These are phyloP conservation scores for Linum usitatissimum DNA, from an alignment of 345 rosid species.

Conservation along the genomic window DNA sequence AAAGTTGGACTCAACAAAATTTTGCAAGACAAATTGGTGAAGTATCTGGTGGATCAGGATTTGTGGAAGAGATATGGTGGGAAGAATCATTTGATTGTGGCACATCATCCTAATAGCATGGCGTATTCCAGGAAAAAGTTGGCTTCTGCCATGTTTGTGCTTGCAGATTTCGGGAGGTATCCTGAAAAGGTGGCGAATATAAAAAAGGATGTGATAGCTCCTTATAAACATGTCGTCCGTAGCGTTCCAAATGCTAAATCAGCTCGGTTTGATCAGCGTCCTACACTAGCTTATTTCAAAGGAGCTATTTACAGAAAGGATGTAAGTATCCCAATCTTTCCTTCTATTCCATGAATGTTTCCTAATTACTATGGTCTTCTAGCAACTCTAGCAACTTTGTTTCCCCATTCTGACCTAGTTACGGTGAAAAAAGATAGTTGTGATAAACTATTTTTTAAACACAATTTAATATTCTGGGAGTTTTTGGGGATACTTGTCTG, in stretches of 20 bases:
- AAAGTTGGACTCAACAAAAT: constrained; percentile 1
- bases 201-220: constrained; percentile 71
- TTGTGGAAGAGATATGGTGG: constrained; percentile 21
- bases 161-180: constrained; percentile 92
- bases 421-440: not conserved
- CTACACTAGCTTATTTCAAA: constrained; percentile 59
- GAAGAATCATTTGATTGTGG: constrained; percentile 22
- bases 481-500: too few species aligned
- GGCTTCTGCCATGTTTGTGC: constrained; percentile 81
- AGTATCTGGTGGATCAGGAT: constrained; percentile 12
- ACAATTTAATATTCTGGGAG: too few species aligned
- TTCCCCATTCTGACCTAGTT: not conserved
- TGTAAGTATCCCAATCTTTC: constrained; percentile 33
- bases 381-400: not conserved
- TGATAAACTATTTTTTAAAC: too few species aligned
- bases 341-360: not conserved
- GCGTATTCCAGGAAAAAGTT: constrained; percentile 25
- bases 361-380: not conserved
- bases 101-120: constrained; percentile 82
- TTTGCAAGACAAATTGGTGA: constrained; percentile 52
- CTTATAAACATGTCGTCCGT: constrained; percentile 74
- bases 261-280: constrained; percentile 54
- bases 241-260: constrained; percentile 39
- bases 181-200: constrained; percentile 54
- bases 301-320: constrained; percentile 93